Evolutionary conservation across 768 basidiomycete genomes (phyloP).

Genomic region (Harrya chromipes): DNA sequence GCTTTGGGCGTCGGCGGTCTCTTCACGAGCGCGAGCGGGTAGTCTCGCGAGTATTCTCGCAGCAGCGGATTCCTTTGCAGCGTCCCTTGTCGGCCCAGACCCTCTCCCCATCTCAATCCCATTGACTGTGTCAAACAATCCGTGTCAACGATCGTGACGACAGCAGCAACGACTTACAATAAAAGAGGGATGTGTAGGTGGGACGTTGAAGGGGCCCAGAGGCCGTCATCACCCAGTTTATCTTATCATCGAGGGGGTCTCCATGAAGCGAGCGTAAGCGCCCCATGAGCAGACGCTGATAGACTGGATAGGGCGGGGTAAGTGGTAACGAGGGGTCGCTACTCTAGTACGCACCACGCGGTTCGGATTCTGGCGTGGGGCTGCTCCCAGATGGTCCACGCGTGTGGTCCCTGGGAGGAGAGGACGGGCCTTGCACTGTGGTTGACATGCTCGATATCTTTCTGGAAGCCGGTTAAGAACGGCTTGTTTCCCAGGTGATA

Average conservation of each 20-base stretch:
- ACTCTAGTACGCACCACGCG: no score
- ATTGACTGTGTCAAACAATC: not conserved
- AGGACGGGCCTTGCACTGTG: no score
- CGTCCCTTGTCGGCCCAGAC: conserved; percentile 4
- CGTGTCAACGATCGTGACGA: not conserved
- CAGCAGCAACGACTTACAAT: not conserved
- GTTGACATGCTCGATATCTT: no score
- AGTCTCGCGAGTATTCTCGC: conserved; percentile 9
- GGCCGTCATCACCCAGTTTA: conserved; percentile 3
- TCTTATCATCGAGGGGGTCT: not conserved
- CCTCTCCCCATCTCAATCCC: conserved; percentile 10
- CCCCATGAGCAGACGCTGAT: not conserved
- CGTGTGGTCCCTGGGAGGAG: no score
- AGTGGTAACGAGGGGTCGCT: no score
- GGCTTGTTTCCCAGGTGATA: no score
- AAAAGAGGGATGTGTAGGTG: conserved; percentile 7
- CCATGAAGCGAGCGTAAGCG: not conserved
- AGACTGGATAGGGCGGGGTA: not conserved
- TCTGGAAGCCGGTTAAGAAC: no score
- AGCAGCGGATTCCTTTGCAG: conserved; percentile 13
- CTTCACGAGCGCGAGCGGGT: not conserved
- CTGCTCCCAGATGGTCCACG: no score
- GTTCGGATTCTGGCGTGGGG: no score
- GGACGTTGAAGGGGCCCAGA: conserved; percentile 5
- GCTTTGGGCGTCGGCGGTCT: no score